phyloP scores from a whole-genome alignment of 768 basidiomycete species.

The Hortiboletus flavorubellus region DNA sequence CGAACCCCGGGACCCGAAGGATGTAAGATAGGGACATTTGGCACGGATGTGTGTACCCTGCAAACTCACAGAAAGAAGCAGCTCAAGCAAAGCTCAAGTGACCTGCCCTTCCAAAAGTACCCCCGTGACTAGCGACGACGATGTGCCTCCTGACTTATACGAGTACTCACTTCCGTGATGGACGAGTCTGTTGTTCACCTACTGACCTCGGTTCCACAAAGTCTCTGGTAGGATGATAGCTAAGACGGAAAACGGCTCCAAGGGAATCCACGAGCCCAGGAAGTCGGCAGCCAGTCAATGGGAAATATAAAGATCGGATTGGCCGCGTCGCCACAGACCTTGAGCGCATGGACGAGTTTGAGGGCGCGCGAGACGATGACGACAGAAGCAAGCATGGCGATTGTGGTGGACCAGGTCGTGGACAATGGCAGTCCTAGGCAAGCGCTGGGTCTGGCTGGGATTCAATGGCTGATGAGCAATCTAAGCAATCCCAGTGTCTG shows the following conservation, averaged over 20 bases:
- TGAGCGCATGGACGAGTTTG: slow-evolving; percentile 13
- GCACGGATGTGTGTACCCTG: background rate
- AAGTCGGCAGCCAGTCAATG: slow-evolving; percentile 11
- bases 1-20: slow-evolving; percentile 16
- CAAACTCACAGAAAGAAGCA: slow-evolving; percentile 18
- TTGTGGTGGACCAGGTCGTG: background rate
- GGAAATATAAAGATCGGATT: background rate
- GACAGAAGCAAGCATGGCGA: background rate
- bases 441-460: too few relatives aligned
- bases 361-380: slow-evolving; percentile 12
- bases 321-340: slow-evolving; percentile 8
- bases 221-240: slow-evolving; percentile 15
- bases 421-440: too few relatives aligned
- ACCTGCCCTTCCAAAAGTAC: slow-evolving; percentile 18
- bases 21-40: background rate
- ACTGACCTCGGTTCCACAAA: slow-evolving; percentile 19
- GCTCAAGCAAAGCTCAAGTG: background rate
- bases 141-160: slow-evolving; percentile 21
- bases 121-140: slow-evolving; percentile 13
- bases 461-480: too few relatives aligned
- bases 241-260: slow-evolving; percentile 11
- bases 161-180: background rate
- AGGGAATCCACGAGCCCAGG: slow-evolving; percentile 21
- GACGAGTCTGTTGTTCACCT: too few relatives aligned
- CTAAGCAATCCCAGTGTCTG: too few relatives aligned